Base-by-base conservation (phyloP, 2,329 filamentous ascomycete genomes). In the Paecilomyces dactylethromorphus region DNA sequence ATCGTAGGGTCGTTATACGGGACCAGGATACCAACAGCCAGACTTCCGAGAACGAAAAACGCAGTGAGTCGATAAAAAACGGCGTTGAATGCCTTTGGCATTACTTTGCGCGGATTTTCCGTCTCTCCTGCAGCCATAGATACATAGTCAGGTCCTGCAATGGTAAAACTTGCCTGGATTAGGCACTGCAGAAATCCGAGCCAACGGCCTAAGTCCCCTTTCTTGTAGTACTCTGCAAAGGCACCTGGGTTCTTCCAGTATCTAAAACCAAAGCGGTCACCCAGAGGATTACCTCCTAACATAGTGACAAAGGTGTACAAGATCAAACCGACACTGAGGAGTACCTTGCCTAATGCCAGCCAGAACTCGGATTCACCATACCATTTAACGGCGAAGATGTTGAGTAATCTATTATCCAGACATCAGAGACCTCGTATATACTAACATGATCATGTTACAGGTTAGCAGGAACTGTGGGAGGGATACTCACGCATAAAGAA, bases 251-350 rank as follows among this genome's bases (percentile, higher is more conserved):
- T 69, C 12, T 73, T 74, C 79, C 87, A 89, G 68, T 87, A 85
- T 18, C 87, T 81, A 69, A 93, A 93, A 0, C 90, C 90, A 62
- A 90, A 90, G 0, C 83, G 78, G 64, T 92, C 88, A 39, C 83
- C 79, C 0, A 85, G 71, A 0, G 91, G 91, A 64, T 93, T 94
- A 2, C 89, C 91, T 7, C 91, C 91, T 0, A 94, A 76, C 87
- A 94, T 93, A 63, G 86, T 85, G 63, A 95, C 81, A 68, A 96
- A 91, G 1, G 91, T 93, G 76, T 90, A 92, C 62, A 85, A 66
- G 64, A 92, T 82, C 55, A 93, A 79, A 1, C 84, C 88, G 35
- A 91, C 74, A 60, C 90, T 89, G 55, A 92, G 80, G 1, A 92
- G 65, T 2, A 91, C 82, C 70, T 92, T 91, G 57, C 87, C 87